A percentile compares a stretch with the other conserved stretches of the same genome.
Evolutionary conservation across 2,329 filamentous ascomycete genomes (phyloP).

Genomic region (Tolypocladium inflatum): DNA sequence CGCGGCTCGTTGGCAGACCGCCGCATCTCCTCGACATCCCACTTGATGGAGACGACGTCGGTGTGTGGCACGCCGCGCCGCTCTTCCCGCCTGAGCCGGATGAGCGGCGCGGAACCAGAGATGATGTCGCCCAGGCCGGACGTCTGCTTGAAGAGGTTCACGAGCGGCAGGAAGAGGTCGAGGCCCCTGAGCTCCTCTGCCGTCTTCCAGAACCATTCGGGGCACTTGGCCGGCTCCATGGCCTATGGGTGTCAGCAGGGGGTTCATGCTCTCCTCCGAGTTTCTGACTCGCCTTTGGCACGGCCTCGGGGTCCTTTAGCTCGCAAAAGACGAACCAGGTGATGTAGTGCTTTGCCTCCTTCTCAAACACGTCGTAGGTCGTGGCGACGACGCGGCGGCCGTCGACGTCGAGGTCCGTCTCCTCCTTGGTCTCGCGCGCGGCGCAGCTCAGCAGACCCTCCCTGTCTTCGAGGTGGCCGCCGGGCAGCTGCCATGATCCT

Average conservation of each 20-base stretch:
- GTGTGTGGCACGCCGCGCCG: neutral
- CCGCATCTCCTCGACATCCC: neutral
- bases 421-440: conserved; percentile 57
- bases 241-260: neutral
- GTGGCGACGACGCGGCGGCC: conserved; percentile 44
- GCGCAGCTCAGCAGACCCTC: conserved; percentile 56
- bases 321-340: conserved; percentile 57
- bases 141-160: conserved; percentile 17
- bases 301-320: conserved; percentile 33
- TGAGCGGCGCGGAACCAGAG: neutral
- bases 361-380: conserved; percentile 57
- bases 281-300: conserved; percentile 40
- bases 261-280: neutral
- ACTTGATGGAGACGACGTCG: neutral
- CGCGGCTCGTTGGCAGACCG: neutral
- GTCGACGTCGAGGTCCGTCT: conserved; percentile 53
- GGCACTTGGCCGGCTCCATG: conserved; percentile 41
- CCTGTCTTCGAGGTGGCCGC: conserved; percentile 64
- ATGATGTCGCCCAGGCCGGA: conserved; percentile 10
- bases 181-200: conserved; percentile 32
- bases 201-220: conserved; percentile 37
- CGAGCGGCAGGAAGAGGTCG: conserved; percentile 23
- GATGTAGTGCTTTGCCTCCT: conserved; percentile 60
- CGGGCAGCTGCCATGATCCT: conserved; percentile 60
- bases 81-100: neutral